phyloP scores from a whole-genome alignment of 2,329 filamentous ascomycete species.

The Colletotrichum paranaense region DNA sequence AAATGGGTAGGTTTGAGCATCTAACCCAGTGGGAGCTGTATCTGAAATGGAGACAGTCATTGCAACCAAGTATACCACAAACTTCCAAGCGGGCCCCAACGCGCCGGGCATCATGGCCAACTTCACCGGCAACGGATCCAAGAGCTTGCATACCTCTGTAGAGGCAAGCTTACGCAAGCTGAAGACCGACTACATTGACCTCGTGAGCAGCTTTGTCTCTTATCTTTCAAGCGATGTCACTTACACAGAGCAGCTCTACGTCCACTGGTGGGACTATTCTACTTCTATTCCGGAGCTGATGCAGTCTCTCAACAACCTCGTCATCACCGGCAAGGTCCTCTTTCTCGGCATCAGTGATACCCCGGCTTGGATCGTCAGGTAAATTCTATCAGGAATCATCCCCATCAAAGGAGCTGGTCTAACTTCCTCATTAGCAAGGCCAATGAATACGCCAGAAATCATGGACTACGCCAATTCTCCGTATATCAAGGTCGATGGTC shows the following conservation, averaged over 20 bases:
- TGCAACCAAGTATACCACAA: constrained; percentile 76
- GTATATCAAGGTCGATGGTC: constrained; percentile 77
- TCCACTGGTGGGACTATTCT: constrained; percentile 77
- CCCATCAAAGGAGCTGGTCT: constrained; percentile 1
- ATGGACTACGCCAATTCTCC: constrained; percentile 77
- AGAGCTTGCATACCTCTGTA: constrained; percentile 68
- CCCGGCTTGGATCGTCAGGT: constrained; percentile 75
- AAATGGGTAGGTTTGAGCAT: constrained; percentile 62
- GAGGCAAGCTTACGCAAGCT: constrained; percentile 69
- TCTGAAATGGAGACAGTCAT: constrained; percentile 58
- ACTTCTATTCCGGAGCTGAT: constrained; percentile 75
- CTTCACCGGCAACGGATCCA: constrained; percentile 69
- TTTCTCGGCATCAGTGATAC: constrained; percentile 77
- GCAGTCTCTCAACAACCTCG: constrained; percentile 73
- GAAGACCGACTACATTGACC: constrained; percentile 76
- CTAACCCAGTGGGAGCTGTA: neutral
- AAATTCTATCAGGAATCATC: neutral
- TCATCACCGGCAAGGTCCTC: constrained; percentile 68
- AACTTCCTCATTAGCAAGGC: constrained; percentile 57
- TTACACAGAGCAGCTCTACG: constrained; percentile 58
- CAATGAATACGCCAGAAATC: constrained; percentile 75
- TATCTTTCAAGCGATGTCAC: neutral
- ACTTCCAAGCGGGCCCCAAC: constrained; percentile 59
- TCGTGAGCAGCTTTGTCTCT: constrained; percentile 51
- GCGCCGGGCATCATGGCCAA: constrained; percentile 61